These are phyloP conservation scores for Rostrohypoxylon terebratum DNA, from an alignment of 495 filamentous ascomycete species.

Conservation along the genomic window DNA sequence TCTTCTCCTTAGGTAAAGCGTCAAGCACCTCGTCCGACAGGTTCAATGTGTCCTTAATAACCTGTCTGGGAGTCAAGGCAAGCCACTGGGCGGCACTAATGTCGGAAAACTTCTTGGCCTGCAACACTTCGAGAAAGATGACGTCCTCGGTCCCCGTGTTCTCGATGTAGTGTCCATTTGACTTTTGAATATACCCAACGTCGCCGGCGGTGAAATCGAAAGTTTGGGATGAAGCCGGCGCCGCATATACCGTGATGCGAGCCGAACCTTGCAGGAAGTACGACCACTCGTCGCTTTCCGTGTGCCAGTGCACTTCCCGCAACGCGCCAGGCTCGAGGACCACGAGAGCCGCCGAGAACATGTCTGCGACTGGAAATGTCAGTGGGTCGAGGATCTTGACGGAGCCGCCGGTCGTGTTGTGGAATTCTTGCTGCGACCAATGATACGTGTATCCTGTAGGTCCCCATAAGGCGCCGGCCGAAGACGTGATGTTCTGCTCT, in stretches of 20 bases:
- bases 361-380: slow-evolving; percentile 69
- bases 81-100: slow-evolving; percentile 74
- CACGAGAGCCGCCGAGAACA: slow-evolving; percentile 72
- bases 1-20: slow-evolving; percentile 70
- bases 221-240: slow-evolving; percentile 68
- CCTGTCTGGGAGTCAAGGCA: slow-evolving; percentile 70
- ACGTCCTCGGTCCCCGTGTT: slow-evolving; percentile 76
- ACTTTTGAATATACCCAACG: slow-evolving; percentile 75
- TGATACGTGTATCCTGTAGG: slow-evolving; percentile 72
- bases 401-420: slow-evolving; percentile 69
- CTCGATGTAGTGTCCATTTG: slow-evolving; percentile 77
- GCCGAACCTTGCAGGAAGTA: slow-evolving; percentile 78
- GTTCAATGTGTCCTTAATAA: slow-evolving; percentile 72
- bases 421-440: slow-evolving; percentile 70
- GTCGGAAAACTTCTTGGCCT: slow-evolving; percentile 72
- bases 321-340: slow-evolving; percentile 77
- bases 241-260: slow-evolving; percentile 73
- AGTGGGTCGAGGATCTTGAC: slow-evolving; percentile 75
- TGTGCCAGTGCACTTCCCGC: slow-evolving; percentile 86
- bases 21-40: slow-evolving; percentile 66
- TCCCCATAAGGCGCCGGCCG: slow-evolving; percentile 67
- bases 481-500: slow-evolving; percentile 70
- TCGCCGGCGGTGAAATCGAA: slow-evolving; percentile 83
- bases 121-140: slow-evolving; percentile 76
- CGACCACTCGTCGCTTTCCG: slow-evolving; percentile 78